These are phyloP conservation scores for Penicillium psychrosexuale DNA, from an alignment of 2,329 filamentous ascomycete species.

Conservation along the genomic window DNA sequence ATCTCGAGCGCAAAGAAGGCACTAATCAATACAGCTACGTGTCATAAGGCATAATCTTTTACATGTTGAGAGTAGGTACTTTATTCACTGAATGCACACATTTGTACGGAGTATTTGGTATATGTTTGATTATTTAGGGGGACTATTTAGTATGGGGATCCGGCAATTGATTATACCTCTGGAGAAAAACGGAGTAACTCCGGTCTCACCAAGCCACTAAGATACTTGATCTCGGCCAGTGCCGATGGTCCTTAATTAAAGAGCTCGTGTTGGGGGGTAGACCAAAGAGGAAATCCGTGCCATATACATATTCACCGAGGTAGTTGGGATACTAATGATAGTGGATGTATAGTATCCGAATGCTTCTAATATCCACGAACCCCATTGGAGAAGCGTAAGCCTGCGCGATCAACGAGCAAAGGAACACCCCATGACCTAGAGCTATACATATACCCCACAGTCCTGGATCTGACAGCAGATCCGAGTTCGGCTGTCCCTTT, in stretches of 20 bases:
- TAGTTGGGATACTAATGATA: not conserved
- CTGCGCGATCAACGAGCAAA: not conserved
- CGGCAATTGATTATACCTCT: not conserved
- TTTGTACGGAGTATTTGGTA: not conserved
- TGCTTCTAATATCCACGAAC: not conserved
- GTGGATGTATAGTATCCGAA: not conserved
- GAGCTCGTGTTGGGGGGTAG: not conserved
- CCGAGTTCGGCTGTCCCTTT: slow-evolving; percentile 8
- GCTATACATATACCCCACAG: not conserved
- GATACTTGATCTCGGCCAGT: not conserved
- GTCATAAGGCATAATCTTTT: slow-evolving; percentile 47
- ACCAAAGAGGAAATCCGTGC: not conserved
- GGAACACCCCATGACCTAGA: slow-evolving; percentile 2
- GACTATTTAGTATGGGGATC: no score
- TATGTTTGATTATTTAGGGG: not conserved
- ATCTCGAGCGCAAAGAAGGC: slow-evolving; percentile 74
- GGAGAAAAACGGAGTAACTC: slow-evolving; percentile 1
- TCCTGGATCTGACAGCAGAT: slow-evolving; percentile 26
- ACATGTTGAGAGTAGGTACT: slow-evolving; percentile 1
- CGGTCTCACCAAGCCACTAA: not conserved
- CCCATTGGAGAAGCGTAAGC: not conserved
- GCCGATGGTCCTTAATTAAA: not conserved
- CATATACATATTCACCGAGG: not conserved
- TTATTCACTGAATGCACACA: not conserved
- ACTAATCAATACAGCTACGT: slow-evolving; percentile 65